These are phyloP conservation scores for Zygosaccharomyces sapae DNA, from an alignment of 1,139 yeast genomes.

Conservation along the genomic window DNA sequence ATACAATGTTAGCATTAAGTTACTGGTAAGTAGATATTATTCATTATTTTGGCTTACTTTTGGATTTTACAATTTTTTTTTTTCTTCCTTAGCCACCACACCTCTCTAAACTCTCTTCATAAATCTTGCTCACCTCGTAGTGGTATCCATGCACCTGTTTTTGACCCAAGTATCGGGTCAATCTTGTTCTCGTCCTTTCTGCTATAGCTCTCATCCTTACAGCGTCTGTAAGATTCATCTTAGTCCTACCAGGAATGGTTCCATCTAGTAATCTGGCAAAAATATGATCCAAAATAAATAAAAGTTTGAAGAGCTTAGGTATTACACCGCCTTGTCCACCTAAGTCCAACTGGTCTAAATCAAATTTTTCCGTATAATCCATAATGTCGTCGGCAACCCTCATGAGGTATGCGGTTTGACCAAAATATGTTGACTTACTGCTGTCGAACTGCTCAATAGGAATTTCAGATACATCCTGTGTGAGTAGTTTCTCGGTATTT, in stretches of 20 bases:
- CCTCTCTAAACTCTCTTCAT: constrained; percentile 35
- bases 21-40: constrained; percentile 1
- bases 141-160: constrained; percentile 36
- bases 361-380: constrained; percentile 53
- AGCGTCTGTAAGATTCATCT: constrained; percentile 43
- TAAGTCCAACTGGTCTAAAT: constrained; percentile 24
- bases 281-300: constrained; percentile 44
- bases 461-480: constrained; percentile 11
- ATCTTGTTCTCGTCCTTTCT: constrained; percentile 42
- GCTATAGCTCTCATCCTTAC: constrained; percentile 48
- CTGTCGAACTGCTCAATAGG: constrained; percentile 16
- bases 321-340: constrained; percentile 23
- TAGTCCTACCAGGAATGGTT: constrained; percentile 26
- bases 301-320: constrained; percentile 40
- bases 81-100: constrained; percentile 17
- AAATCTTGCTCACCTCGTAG: constrained; percentile 37
- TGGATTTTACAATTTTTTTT: too few species aligned
- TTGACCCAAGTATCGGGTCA: constrained; percentile 35
- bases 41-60: background rate
- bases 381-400: constrained; percentile 62
- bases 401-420: constrained; percentile 59
- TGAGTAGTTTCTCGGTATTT: constrained; percentile 35
- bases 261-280: constrained; percentile 45
- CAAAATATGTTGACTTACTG: constrained; percentile 39
- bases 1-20: constrained; percentile 1